Base-by-base conservation (phyloP, 1,284 basidiomycete species). In the Volvariella surrecta region DNA sequence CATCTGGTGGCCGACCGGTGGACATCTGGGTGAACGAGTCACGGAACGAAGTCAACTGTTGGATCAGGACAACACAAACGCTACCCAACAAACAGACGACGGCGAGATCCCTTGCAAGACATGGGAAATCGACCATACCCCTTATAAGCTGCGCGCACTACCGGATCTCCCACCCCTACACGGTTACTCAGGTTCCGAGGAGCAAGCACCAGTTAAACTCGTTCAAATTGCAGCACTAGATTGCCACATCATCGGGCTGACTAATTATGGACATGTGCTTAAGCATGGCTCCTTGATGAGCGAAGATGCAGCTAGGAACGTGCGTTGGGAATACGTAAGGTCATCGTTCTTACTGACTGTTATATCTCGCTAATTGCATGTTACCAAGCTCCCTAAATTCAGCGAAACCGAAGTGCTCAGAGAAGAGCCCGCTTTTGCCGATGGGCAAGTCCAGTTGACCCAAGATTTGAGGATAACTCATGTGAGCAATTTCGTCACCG, bases 251-350 rank as follows among this genome's bases (percentile, higher is more conserved):
- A 63, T 92, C 44, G 90, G 82, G 8, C 62, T 93, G 51, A 90
- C 86, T 21, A 82, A 88, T 56, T 68, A 72, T 40, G 87, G 86
- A 0, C 86, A 89, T 57, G 81, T 89, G 42, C 59, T 89, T 45
- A 76, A 74, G 52, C 78, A 76, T 52, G 60, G 64, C 22, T 58
- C 62, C 28, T 62, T 78, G 18, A 54, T 55, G 4, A 60, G 65
- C 37, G 73, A 77, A 46, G 57, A 52, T 1, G 52, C 56, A 20
- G 62, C 58, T 31, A 48, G 54, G 16, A 55, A 53, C 35, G 73
- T 70, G 8, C 59, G 58, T n/a, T 91, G 88, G 89, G 62, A 76
- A 74, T 91, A 88, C 58, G 88, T 90, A 55, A 60, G 82, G 61
- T 16, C 11, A 38, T 15, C 3, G 38, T 18, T 18, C 22, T 43